Percentiles rank a stretch among this genome's conserved stretches.
These are phyloP conservation scores for Penicillium mononematosum DNA, from an alignment of 495 filamentous ascomycete genomes.

Conservation along the genomic window DNA sequence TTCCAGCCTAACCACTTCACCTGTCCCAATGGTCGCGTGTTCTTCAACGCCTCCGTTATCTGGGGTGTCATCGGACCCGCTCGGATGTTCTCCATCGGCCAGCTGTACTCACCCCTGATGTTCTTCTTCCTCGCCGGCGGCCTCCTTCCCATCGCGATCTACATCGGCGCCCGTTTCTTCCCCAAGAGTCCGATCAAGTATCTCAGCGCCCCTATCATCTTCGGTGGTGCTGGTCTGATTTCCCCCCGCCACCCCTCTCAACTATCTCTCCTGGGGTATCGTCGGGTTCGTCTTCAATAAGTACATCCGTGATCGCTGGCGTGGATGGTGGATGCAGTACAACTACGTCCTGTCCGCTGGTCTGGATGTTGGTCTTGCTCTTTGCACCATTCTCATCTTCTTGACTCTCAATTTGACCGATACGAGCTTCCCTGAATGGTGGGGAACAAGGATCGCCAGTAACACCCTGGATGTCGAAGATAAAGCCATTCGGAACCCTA, in stretches of 20 bases:
- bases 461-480: slow-evolving; percentile 47
- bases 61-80: slow-evolving; percentile 55
- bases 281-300: slow-evolving; percentile 68
- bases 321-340: slow-evolving; percentile 75
- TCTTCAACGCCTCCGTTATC: slow-evolving; percentile 57
- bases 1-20: slow-evolving; percentile 55
- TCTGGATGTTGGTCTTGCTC: slow-evolving; percentile 64
- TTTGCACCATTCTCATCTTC: slow-evolving; percentile 70
- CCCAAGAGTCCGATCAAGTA: slow-evolving; percentile 42
- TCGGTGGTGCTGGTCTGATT: slow-evolving; percentile 48
- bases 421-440: slow-evolving; percentile 60
- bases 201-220: slow-evolving; percentile 50
- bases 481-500: slow-evolving; percentile 34
- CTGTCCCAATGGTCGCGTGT: slow-evolving; percentile 61
- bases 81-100: slow-evolving; percentile 52
- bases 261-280: slow-evolving; percentile 63
- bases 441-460: slow-evolving; percentile 54
- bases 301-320: slow-evolving; percentile 58
- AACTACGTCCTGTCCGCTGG: slow-evolving; percentile 76
- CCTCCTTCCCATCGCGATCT: slow-evolving; percentile 48
- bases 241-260: slow-evolving; percentile 54
- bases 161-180: slow-evolving; percentile 44
- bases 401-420: slow-evolving; percentile 58
- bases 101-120: slow-evolving; percentile 46
- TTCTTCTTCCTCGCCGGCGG: slow-evolving; percentile 53